Percentiles rank a stretch among this genome's conserved stretches.
phyloP scores from a whole-genome alignment of 2,329 filamentous ascomycete genomes.

The Claviceps purpurea region DNA sequence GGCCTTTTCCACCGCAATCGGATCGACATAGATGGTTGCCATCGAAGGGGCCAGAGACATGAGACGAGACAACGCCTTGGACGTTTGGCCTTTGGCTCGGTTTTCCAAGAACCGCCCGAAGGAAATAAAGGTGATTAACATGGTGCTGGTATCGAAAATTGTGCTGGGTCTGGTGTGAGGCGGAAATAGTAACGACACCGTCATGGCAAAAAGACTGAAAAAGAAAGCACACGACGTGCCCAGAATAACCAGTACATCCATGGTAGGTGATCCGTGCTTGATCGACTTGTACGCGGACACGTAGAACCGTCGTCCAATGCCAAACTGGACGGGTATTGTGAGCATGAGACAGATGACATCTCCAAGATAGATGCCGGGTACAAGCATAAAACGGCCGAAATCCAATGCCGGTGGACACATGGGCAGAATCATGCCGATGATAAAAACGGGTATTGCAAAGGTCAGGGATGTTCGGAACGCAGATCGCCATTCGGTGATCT shows the following conservation, averaged over 20 bases:
- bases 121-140: conserved; percentile 93
- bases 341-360: conserved; percentile 73
- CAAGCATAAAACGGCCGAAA: conserved; percentile 53
- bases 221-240: conserved; percentile 94
- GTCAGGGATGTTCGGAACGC: conserved; percentile 65
- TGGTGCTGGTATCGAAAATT: conserved; percentile 94
- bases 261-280: conserved; percentile 82
- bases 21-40: conserved; percentile 91
- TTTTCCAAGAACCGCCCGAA: conserved; percentile 89
- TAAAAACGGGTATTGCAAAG: conserved; percentile 82
- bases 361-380: conserved; percentile 74
- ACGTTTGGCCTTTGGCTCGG: conserved; percentile 88
- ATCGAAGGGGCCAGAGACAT: conserved; percentile 96
- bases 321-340: conserved; percentile 91
- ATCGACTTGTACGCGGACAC: conserved; percentile 84
- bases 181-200: conserved; percentile 60
- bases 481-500: conserved; percentile 83
- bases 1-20: conserved; percentile 83
- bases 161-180: conserved; percentile 74
- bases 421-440: conserved; percentile 87
- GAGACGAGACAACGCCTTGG: conserved; percentile 77
- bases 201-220: conserved; percentile 81
- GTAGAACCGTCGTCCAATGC: conserved; percentile 90
- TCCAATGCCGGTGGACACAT: conserved; percentile 70
- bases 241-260: conserved; percentile 91